A percentile compares a stretch with the other conserved stretches of the same genome.
These are phyloP conservation scores for Tetragonia tetragonoides DNA, from an alignment of 148 eudicot species.

Conservation along the genomic window DNA sequence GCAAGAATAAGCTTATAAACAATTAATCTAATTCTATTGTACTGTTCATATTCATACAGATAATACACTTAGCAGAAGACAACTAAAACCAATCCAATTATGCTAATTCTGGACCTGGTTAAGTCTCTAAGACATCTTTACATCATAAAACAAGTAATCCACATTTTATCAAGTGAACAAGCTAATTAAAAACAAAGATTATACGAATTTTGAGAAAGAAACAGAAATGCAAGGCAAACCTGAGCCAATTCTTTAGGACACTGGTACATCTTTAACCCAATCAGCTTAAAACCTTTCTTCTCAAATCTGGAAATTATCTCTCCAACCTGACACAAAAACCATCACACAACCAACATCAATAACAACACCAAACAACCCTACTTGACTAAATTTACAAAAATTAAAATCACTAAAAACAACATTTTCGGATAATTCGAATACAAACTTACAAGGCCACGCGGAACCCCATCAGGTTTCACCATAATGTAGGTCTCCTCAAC, in stretches of 20 bases:
- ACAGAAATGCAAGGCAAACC: conserved; percentile 38
- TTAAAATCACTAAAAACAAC: neutral
- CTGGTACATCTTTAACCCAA: conserved; percentile 87
- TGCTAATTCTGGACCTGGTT: neutral
- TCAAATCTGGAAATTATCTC: conserved; percentile 95
- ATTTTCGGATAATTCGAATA: neutral
- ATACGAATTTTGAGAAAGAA: neutral
- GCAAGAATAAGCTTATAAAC: no score
- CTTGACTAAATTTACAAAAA: conserved; percentile 12
- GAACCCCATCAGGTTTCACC: conserved; percentile 99
- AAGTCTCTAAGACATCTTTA: neutral
- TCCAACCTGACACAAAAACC: conserved; percentile 58
- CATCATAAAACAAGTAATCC: neutral
- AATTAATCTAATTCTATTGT: no score
- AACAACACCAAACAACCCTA: neutral
- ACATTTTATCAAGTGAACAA: neutral
- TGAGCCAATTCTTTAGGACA: conserved; percentile 91
- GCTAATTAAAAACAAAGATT: neutral
- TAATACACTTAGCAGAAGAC: neutral
- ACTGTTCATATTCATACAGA: no score
- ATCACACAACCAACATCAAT: neutral
- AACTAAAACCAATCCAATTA: neutral
- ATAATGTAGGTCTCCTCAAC: conserved; percentile 88
- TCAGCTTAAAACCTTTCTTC: conserved; percentile 93
- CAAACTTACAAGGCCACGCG: conserved; percentile 82